A percentile compares a stretch with the other conserved stretches of the same genome.
Evolutionary conservation across 345 rosid genomes (phyloP).

Genomic region (Citrus sinensis): DNA sequence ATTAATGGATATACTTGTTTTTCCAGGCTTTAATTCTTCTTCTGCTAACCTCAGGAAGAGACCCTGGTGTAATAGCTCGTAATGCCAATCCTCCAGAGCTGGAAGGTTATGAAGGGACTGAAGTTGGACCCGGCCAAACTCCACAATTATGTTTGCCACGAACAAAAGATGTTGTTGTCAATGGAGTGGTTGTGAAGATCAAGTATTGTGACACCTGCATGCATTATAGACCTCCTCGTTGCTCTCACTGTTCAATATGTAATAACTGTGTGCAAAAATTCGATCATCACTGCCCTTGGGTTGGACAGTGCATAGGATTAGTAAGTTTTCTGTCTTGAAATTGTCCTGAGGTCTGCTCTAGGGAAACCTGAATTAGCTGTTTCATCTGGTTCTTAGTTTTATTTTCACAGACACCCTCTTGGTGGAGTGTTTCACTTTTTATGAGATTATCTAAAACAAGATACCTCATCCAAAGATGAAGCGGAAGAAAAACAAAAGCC

Average conservation of each 20-base stretch:
- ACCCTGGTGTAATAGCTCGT: slow-evolving; percentile 93
- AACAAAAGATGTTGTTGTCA: slow-evolving; percentile 60
- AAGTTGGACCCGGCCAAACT: slow-evolving; percentile 45
- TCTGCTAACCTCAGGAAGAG: slow-evolving; percentile 82
- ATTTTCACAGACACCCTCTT: background rate
- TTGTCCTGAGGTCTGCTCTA: background rate
- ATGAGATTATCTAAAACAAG: background rate
- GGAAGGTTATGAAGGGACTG: slow-evolving; percentile 43
- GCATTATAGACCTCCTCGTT: slow-evolving; percentile 95
- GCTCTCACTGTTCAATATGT: slow-evolving; percentile 98
- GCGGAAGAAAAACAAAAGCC: background rate
- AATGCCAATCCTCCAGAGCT: slow-evolving; percentile 72
- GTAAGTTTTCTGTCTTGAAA: slow-evolving; percentile 41
- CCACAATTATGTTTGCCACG: slow-evolving; percentile 57
- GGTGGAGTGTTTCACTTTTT: background rate
- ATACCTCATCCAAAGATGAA: background rate
- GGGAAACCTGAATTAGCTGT: background rate
- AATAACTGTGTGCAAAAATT: slow-evolving; percentile 94
- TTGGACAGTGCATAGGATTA: slow-evolving; percentile 98
- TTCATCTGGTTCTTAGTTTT: background rate
- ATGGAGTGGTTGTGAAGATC: slow-evolving; percentile 69
- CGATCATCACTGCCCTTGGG: slow-evolving; percentile 99
- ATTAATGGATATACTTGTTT: slow-evolving; percentile 20
- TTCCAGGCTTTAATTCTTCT: slow-evolving; percentile 73
- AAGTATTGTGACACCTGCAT: slow-evolving; percentile 94